Base-by-base conservation (phyloP, 352 stramenopile genomes). In the Pythium phragmitis region DNA sequence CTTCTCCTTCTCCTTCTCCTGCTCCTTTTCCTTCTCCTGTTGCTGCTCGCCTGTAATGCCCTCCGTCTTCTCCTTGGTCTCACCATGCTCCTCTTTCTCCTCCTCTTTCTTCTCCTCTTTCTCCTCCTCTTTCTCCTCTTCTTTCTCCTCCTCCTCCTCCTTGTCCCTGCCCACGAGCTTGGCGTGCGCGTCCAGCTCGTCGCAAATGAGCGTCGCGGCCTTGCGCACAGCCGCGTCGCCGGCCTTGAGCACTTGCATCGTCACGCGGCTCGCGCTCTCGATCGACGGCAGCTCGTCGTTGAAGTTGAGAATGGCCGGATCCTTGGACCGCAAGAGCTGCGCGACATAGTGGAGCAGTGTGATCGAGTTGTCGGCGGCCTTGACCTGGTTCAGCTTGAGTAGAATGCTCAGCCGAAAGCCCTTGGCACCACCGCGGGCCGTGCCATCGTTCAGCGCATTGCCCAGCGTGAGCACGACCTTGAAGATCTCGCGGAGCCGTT, bases 361-460 rank as follows among this genome's bases (percentile, higher is more conserved):
- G 47, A 88, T 91, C 26, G 82, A 91, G 63, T 94, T 94, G 55
- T 92, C 83, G 26, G 68, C 78, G 7, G 85, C 85, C 60, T 94
- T 94, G 9, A 97, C 88, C 23, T 93, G 85, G 65, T 88, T 86
- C 23, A 98, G 72, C 74, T 98, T 98, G 28, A 87, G 72, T 48
- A 98, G 62, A 57, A 93, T 93, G 50, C 76, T 94, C 42, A 97
- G 63, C 12, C 84, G 82, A 75, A 97, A 98, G 2, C 90, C 91
- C 63, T 89, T 92, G 13, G 89, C 90, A 28, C 82, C 84, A 39
- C 91, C 90, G n/a, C 85, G 79, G 3, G 85, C 70, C 11, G 85
- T 94, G 39, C 85, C 85, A 58, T 92, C 89, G 57, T 98, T 98
- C 50, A 98, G 68, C n/a, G 89, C 88, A 61, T 98, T 98, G 30